A percentile compares a stretch with the other conserved stretches of the same genome.
These are phyloP conservation scores for Saccharomycopsis lassenensis DNA, from an alignment of 805 yeast genomes.

Conservation along the genomic window DNA sequence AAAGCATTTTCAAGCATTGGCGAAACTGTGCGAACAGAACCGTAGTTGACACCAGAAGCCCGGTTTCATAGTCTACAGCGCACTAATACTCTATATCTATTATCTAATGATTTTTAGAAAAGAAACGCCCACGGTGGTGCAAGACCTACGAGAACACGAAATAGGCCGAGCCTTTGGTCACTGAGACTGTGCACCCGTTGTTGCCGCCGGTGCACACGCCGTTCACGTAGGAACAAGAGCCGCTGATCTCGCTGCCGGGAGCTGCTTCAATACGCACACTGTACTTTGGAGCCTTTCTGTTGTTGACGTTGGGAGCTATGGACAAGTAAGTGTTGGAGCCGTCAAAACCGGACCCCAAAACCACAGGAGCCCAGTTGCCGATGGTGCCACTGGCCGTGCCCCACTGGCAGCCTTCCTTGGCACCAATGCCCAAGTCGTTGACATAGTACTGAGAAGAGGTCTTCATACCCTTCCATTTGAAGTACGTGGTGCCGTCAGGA, in stretches of 20 bases:
- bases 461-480: conserved; percentile 64
- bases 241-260: conserved; percentile 47
- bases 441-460: conserved; percentile 97
- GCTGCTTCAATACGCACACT: conserved; percentile 70
- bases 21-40: too few species aligned
- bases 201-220: conserved; percentile 55
- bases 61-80: too few species aligned
- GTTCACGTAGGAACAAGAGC: conserved; percentile 69
- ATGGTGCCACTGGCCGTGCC: conserved; percentile 63
- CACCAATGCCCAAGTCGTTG: conserved; percentile 87
- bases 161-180: background rate
- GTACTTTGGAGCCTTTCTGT: conserved; percentile 54
- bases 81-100: conserved; percentile 2
- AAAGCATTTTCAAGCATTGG: too few species aligned
- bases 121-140: too few species aligned
- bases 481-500: conserved; percentile 69
- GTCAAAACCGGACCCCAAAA: conserved; percentile 84
- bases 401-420: conserved; percentile 92
- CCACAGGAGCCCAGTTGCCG: conserved; percentile 98
- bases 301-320: conserved; percentile 91
- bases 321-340: conserved; percentile 71
- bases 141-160: conserved; percentile 2
- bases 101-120: too few species aligned
- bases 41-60: too few species aligned
- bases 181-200: conserved; percentile 3